Conservation (phyloP, 2,329 filamentous ascomycete species). For the Hymenoscyphus salicellus region DNA sequence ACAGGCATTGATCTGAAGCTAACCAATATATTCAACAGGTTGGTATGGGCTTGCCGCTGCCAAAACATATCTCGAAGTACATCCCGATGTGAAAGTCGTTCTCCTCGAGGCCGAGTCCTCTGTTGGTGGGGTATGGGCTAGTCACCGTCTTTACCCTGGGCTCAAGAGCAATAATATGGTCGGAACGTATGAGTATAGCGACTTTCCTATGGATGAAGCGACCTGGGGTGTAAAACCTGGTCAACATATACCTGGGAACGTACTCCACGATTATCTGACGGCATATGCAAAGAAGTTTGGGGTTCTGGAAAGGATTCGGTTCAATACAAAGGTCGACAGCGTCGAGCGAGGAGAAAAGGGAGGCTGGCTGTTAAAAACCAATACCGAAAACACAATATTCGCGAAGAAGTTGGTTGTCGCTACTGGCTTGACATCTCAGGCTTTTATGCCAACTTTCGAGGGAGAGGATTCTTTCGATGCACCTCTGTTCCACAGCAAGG, state of each 20-base stretch:
- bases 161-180: conserved; percentile 73
- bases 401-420: conserved; percentile 52
- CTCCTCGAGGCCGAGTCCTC: conserved; percentile 57
- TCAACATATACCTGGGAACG: conserved; percentile 57
- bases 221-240: conserved; percentile 48
- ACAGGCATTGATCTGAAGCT: not conserved
- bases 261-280: conserved; percentile 55
- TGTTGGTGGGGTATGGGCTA: conserved; percentile 68
- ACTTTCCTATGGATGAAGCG: conserved; percentile 65
- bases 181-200: conserved; percentile 70
- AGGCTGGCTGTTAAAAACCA: conserved; percentile 42
- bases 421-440: conserved; percentile 52
- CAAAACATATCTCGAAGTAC: conserved; percentile 58
- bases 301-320: conserved; percentile 46
- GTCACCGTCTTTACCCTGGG: conserved; percentile 63
- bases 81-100: conserved; percentile 54
- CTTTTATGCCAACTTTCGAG: conserved; percentile 46
- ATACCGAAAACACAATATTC: conserved; percentile 20
- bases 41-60: conserved; percentile 58
- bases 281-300: conserved; percentile 54
- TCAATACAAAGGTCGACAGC: conserved; percentile 49
- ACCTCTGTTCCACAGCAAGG: conserved; percentile 50
- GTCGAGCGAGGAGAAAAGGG: conserved; percentile 43
- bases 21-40: conserved; percentile 25
- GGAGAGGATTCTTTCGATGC: conserved; percentile 46